Conservation (phyloP, 2,329 filamentous ascomycete genomes). For the Calonectria crousiana region DNA sequence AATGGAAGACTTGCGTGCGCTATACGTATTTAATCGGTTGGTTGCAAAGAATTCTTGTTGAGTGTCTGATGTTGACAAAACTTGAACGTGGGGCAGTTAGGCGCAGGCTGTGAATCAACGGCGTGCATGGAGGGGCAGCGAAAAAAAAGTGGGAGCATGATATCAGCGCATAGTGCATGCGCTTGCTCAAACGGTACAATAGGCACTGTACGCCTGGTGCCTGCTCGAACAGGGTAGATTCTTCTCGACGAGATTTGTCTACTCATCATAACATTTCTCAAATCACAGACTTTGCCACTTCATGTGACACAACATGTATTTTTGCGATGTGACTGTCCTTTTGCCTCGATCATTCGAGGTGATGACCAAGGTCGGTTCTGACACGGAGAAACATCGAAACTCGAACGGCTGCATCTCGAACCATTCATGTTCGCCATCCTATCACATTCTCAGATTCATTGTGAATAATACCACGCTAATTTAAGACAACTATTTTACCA, state of each 20-base stretch:
- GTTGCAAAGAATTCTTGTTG: not conserved
- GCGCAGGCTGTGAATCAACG: constrained; percentile 27
- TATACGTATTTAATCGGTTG: not conserved
- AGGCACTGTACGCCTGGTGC: constrained; percentile 26
- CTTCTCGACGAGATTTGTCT: constrained; percentile 11
- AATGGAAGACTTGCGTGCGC: not conserved
- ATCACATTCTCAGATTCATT: not conserved
- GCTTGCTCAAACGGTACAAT: constrained; percentile 24
- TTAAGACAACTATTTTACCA: not conserved
- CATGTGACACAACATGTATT: not conserved
- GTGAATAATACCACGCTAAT: not conserved
- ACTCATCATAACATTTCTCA: not conserved
- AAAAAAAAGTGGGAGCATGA: constrained; percentile 39
- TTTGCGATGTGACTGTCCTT: not conserved
- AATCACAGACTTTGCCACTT: not conserved
- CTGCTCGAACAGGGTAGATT: constrained; percentile 34
- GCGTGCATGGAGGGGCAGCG: constrained; percentile 43
- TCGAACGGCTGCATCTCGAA: not conserved
- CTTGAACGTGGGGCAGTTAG: constrained; percentile 45
- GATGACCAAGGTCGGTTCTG: not conserved
- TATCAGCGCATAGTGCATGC: constrained; percentile 46
- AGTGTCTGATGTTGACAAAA: constrained; percentile 33
- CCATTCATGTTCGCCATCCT: not conserved
- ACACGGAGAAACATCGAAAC: not conserved
- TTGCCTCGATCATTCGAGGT: not conserved